Percentiles rank a stretch among this genome's conserved stretches.
phyloP scores from a whole-genome alignment of 73 alveolate species.

The Tetrahymena borealis region DNA sequence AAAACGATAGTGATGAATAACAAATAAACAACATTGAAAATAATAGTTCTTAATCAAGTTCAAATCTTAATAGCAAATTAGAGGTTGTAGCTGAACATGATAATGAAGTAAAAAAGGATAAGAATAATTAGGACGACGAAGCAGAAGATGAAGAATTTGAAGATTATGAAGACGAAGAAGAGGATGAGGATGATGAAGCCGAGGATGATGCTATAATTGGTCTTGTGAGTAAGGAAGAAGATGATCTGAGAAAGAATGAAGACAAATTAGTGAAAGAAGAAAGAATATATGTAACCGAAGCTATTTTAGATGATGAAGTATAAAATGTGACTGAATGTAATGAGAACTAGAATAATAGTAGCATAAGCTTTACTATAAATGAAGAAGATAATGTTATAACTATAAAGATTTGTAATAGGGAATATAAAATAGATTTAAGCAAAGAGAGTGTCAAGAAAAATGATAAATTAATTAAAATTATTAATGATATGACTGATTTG shows the following conservation, averaged over 20 bases:
- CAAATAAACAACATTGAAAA: neutral
- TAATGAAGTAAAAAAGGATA: neutral
- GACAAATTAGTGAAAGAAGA: neutral
- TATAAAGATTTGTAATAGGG: neutral
- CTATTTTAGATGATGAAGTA: neutral
- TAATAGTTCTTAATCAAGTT: neutral
- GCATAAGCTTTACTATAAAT: neutral
- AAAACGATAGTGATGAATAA: too few relatives aligned
- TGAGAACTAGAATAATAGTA: neutral
- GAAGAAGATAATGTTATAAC: neutral
- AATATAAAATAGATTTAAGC: neutral
- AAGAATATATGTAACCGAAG: neutral
- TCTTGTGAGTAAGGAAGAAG: neutral
- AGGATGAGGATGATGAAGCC: neutral
- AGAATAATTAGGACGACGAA: neutral
- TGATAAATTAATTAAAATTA: neutral
- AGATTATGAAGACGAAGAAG: neutral
- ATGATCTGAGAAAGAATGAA: neutral
- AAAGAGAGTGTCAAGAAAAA: neutral
- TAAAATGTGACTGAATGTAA: neutral
- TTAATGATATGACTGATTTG: neutral
- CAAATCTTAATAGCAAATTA: neutral
- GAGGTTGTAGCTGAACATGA: neutral
- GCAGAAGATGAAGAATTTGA: neutral
- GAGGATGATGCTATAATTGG: neutral